A percentile compares a stretch with the other conserved stretches of the same genome.
phyloP scores from a whole-genome alignment of 805 yeast species.

The Brettanomyces anomalus region DNA sequence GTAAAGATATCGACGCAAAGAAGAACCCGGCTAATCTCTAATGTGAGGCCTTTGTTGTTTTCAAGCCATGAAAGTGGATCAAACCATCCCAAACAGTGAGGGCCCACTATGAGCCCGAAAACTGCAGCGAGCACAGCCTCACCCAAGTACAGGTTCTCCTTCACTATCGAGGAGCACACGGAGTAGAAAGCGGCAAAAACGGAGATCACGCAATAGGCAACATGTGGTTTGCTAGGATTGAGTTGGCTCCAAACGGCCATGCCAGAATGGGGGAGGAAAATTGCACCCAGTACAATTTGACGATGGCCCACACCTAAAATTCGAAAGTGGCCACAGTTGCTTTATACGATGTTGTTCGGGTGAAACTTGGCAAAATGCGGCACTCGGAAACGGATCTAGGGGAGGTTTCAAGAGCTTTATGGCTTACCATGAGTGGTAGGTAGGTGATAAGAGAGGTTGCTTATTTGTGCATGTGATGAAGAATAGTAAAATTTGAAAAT shows the following conservation, averaged over 20 bases:
- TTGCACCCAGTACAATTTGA: not conserved
- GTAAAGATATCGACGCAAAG: slow-evolving; percentile 62
- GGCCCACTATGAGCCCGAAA: slow-evolving; percentile 51
- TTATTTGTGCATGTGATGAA: too few relatives aligned
- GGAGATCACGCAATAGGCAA: slow-evolving; percentile 48
- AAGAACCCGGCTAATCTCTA: slow-evolving; percentile 51
- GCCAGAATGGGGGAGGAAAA: not conserved
- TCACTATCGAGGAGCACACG: slow-evolving; percentile 43
- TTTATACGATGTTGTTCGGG: too few relatives aligned
- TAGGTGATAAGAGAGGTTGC: too few relatives aligned
- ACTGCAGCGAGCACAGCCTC: slow-evolving; percentile 56
- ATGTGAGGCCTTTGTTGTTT: slow-evolving; percentile 39
- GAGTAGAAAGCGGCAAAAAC: slow-evolving; percentile 51
- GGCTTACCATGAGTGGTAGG: too few relatives aligned
- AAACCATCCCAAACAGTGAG: slow-evolving; percentile 50
- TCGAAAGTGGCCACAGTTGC: too few relatives aligned
- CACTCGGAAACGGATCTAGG: too few relatives aligned
- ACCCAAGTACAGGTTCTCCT: slow-evolving; percentile 49
- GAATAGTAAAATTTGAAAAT: too few relatives aligned
- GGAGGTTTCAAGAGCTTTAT: too few relatives aligned
- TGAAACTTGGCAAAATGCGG: too few relatives aligned
- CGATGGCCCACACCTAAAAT: too few relatives aligned
- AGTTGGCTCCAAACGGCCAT: slow-evolving; percentile 23
- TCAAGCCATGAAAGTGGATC: slow-evolving; percentile 43
- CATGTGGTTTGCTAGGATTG: slow-evolving; percentile 23